Percentiles rank a stretch among this genome's conserved stretches.
phyloP scores from a whole-genome alignment of 2,329 filamentous ascomycete species.

The Sphaerulina musiva region DNA sequence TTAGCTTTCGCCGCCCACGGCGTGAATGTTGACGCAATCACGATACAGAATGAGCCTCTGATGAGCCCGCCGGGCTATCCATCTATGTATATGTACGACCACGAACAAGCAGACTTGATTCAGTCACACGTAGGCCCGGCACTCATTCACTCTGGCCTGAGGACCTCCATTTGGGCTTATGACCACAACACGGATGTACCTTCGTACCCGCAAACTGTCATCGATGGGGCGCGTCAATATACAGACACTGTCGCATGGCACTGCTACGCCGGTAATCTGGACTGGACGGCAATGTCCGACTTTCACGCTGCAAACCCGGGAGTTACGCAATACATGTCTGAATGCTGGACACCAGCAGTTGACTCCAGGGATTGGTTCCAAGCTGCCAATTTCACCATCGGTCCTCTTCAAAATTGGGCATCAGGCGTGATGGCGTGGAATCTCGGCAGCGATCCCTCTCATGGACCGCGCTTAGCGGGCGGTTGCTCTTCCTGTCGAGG shows the following conservation, averaged over 20 bases:
- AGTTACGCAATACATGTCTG: conserved; percentile 11
- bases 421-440: conserved; percentile 8
- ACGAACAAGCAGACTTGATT: conserved; percentile 13
- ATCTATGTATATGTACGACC: conserved; percentile 19
- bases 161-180: conserved; percentile 16
- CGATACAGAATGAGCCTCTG: conserved; percentile 17
- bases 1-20: conserved; percentile 14
- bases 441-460: background rate
- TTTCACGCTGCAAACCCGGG: conserved; percentile 5
- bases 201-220: conserved; percentile 5
- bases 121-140: conserved; percentile 16
- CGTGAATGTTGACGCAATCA: conserved; percentile 14
- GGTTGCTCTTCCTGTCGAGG: conserved; percentile 12
- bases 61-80: conserved; percentile 12
- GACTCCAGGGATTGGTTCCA: background rate
- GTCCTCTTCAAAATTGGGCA: conserved; percentile 12
- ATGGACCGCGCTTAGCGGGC: conserved; percentile 7
- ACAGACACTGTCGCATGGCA: conserved; percentile 8
- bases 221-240: conserved; percentile 1
- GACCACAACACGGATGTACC: conserved; percentile 16
- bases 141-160: conserved; percentile 7
- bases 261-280: conserved; percentile 7
- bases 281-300: conserved; percentile 5
- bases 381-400: conserved; percentile 11
- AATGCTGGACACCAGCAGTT: conserved; percentile 6